These are phyloP conservation scores for Vigna reflexopilosa DNA, from an alignment of 306 rosid genomes.

Conservation along the genomic window DNA sequence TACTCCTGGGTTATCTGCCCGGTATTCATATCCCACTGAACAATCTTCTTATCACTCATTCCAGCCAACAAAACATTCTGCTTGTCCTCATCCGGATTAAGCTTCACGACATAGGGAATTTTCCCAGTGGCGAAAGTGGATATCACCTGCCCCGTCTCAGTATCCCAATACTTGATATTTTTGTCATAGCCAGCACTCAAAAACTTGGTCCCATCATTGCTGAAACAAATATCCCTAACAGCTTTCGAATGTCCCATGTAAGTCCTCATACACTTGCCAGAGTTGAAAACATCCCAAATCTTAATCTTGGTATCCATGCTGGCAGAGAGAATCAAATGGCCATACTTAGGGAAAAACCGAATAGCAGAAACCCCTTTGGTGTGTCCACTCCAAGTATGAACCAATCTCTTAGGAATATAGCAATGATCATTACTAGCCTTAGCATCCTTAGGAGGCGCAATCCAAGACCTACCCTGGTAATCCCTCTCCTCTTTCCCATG, in stretches of 20 bases:
- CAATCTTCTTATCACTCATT: conserved; percentile 99
- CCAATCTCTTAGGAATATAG: conserved; percentile 93
- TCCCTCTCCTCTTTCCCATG: conserved; percentile 97
- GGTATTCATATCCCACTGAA: conserved; percentile 96
- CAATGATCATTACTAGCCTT: conserved; percentile 90
- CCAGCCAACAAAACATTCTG: conserved; percentile 94
- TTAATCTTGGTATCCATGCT: conserved; percentile 94
- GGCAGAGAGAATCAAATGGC: conserved; percentile 92
- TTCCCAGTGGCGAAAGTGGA: conserved; percentile 91
- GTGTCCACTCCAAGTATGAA: conserved; percentile 99
- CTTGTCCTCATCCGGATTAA: conserved; percentile 95
- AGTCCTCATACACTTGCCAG: conserved; percentile 97
- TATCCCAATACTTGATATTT: conserved; percentile 98
- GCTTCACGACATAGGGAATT: conserved; percentile 92
- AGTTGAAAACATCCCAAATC: conserved; percentile 97
- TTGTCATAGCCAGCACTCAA: conserved; percentile 93
- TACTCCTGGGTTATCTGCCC: conserved; percentile 99
- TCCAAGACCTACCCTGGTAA: conserved; percentile 99
- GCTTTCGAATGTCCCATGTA: conserved; percentile 95
- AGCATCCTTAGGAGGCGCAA: conserved; percentile 90
- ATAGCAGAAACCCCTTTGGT: conserved; percentile 95
- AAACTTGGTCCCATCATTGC: conserved; percentile 87
- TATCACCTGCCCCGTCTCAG: conserved; percentile 96
- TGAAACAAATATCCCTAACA: conserved; percentile 90
- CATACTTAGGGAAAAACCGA: conserved; percentile 85